Base-by-base conservation (phyloP, 805 yeast genomes). In the Wickerhamomyces ciferrii region DNA sequence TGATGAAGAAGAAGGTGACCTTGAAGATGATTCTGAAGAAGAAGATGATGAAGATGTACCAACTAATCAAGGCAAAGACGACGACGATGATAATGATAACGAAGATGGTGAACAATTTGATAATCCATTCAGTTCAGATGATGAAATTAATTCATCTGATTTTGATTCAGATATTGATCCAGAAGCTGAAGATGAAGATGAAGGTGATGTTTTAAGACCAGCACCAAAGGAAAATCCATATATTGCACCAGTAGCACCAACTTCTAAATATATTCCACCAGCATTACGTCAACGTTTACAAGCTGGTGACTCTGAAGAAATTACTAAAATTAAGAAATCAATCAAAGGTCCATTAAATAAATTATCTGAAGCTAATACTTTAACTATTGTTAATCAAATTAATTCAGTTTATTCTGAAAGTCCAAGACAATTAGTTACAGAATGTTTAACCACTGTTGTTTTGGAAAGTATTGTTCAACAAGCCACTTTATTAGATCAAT, bases 261-360 rank as follows among this genome's bases (percentile, higher is more conserved):
- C 51, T 3, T 41, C 20, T 1, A 72, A 77, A 50, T 92, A 94
- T 60, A 69, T 92, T 15, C 98, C 99, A 1, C 99, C 98, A 0
- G 90, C 96, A 0, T 63, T 86, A 47, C 76, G 98, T 48, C 74
- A 78, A 40, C 75, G 72, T 55, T 50, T 75, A 48, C 58, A 59
- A 4, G 65, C 58, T 4, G 71, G 68, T 2, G 72, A 71, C 23
- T 68, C 76, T 19, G 79, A 75, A 48, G 80, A 75, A 45, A 60
- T 71, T 8, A 43, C 68, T 3, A 76, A 72, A 34, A 67, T 91
- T 34, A 75, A 76, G 45, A 79, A 81, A 54, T 68, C 79, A 5
- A 75, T 91, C 42, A 94, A 90, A 57, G 91, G 97, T 48, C 81
- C 89, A 1, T 70, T 94, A 56, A 94, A 94, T 63, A 84, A 82